Conservation (phyloP, 768 basidiomycete species). For the Tylopilus felleus region DNA sequence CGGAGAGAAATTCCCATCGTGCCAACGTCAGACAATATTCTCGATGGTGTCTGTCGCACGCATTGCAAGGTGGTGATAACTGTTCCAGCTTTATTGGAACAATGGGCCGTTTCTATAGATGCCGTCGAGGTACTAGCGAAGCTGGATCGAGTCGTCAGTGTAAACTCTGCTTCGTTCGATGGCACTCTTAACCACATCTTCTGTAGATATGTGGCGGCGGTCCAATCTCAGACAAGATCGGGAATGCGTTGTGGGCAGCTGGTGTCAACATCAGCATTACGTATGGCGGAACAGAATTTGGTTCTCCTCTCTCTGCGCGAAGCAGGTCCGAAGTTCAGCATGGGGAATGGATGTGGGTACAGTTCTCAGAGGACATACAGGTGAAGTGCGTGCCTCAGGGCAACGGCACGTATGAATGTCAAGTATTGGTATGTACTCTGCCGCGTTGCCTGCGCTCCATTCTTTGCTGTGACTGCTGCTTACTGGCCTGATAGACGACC, state of each 20-base stretch:
- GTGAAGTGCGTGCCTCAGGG: constrained; percentile 30
- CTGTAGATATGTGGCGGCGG: constrained; percentile 11
- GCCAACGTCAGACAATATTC: constrained; percentile 19
- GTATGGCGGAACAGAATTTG: constrained; percentile 23
- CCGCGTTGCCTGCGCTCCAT: background rate
- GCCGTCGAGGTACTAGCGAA: background rate
- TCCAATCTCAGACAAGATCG: constrained; percentile 9
- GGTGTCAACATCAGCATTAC: constrained; percentile 10
- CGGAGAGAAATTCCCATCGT: constrained; percentile 8
- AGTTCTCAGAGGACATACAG: constrained; percentile 6
- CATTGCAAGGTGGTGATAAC: constrained; percentile 8
- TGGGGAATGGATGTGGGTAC: constrained; percentile 19
- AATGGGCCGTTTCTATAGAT: background rate
- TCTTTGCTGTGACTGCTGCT: background rate
- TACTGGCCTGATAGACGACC: background rate
- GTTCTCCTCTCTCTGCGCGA: background rate
- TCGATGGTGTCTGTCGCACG: constrained; percentile 10
- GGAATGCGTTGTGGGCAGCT: constrained; percentile 10
- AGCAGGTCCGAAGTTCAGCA: background rate
- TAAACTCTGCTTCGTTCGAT: too few relatives aligned
- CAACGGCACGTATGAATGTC: constrained; percentile 33
- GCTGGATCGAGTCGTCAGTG: background rate
- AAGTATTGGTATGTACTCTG: constrained; percentile 31
- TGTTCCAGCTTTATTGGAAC: constrained; percentile 20
- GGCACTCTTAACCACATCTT: background rate